Percentiles rank a stretch among this genome's conserved stretches.
Evolutionary conservation across 2,329 filamentous ascomycete species (phyloP).

Genomic region (Cladophialophora psammophila): DNA sequence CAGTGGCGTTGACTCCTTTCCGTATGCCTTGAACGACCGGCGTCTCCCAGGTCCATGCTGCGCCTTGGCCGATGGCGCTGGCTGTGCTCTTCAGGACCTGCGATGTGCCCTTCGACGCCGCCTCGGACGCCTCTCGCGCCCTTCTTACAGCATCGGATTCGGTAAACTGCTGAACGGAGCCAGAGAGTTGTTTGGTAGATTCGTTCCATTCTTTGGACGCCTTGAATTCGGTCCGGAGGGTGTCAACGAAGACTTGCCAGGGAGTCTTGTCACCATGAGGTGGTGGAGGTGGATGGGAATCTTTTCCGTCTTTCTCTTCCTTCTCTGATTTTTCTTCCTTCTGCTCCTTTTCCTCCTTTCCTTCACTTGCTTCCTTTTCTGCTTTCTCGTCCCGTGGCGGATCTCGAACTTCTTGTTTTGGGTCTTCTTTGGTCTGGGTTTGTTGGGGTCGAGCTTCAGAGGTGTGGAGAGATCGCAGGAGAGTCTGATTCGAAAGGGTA

Average conservation of each 20-base stretch:
- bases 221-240: conserved; percentile 92
- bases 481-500: conserved; percentile 18
- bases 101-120: conserved; percentile 82
- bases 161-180: conserved; percentile 86
- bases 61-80: conserved; percentile 85
- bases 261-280: conserved; percentile 98
- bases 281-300: conserved; percentile 82
- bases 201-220: conserved; percentile 99
- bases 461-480: conserved; percentile 37
- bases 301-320: conserved; percentile 64
- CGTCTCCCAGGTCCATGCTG: conserved; percentile 97
- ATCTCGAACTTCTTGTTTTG: conserved; percentile 40
- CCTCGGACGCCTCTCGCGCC: conserved; percentile 84
- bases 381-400: conserved; percentile 42
- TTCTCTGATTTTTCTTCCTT: conserved; percentile 53
- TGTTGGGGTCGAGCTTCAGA: conserved; percentile 35
- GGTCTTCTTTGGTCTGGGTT: conserved; percentile 39
- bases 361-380: conserved; percentile 50
- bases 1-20: conserved; percentile 84
- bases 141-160: conserved; percentile 91
- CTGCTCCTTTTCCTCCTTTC: conserved; percentile 53
- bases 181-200: conserved; percentile 91
- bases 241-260: conserved; percentile 98
- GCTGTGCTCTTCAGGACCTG: conserved; percentile 86
- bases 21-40: conserved; percentile 89